These are phyloP conservation scores for Schizochytrium sp. DNA, from an alignment of 108 stramenopile species.

Conservation along the genomic window DNA sequence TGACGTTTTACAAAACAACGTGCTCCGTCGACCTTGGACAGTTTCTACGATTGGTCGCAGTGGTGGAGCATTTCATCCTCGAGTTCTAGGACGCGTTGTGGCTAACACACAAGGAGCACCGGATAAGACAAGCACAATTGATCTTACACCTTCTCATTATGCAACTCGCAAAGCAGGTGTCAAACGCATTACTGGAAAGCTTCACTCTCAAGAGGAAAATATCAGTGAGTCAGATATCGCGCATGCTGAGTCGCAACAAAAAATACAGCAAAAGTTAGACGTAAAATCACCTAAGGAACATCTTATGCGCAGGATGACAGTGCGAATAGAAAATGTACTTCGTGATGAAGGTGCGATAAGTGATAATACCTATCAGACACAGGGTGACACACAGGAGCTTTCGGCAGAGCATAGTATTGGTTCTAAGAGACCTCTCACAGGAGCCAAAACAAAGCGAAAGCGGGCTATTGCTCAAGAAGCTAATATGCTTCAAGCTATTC, in stretches of 20 bases:
- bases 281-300: not conserved
- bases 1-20: constrained; percentile 2
- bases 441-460: not conserved
- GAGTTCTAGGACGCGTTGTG: constrained; percentile 5
- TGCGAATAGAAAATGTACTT: too few relatives aligned
- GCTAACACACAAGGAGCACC: not conserved
- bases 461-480: not conserved
- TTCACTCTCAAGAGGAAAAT: not conserved
- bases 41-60: not conserved
- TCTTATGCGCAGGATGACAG: not conserved
- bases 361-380: not conserved
- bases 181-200: not conserved
- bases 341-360: too few relatives aligned
- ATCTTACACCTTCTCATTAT: not conserved
- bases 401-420: not conserved
- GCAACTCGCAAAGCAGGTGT: not conserved
- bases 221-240: not conserved
- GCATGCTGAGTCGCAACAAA: not conserved
- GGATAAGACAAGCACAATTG: not conserved
- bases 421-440: not conserved
- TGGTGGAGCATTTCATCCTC: constrained; percentile 16
- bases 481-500: not conserved
- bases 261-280: not conserved
- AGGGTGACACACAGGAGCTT: not conserved
- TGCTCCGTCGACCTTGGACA: constrained; percentile 30